A percentile compares a stretch with the other conserved stretches of the same genome.
Conservation (phyloP, 345 rosid species). For the Euphorbia peplus region DNA sequence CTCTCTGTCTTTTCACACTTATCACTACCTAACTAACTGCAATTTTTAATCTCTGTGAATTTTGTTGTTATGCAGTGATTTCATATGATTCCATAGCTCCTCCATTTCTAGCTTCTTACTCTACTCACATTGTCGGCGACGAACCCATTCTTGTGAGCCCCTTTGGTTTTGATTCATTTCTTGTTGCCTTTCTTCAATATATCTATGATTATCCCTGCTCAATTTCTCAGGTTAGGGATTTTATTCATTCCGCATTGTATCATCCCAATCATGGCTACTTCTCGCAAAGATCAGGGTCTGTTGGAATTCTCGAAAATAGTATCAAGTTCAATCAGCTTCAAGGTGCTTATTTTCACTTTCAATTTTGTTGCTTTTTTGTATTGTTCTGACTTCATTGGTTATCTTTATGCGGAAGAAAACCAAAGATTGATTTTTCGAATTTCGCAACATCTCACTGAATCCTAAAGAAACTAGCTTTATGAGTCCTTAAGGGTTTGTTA, state of each 20-base stretch:
- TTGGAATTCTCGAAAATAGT: conserved; percentile 79
- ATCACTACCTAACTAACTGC: neutral
- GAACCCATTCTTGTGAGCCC: conserved; percentile 67
- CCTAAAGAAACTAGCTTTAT: neutral
- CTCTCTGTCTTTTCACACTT: neutral
- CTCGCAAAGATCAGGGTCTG: conserved; percentile 69
- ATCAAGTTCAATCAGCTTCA: conserved; percentile 77
- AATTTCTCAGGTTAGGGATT: conserved; percentile 70
- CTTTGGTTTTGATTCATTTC: conserved; percentile 3
- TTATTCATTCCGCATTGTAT: conserved; percentile 68
- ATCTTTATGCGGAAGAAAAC: neutral
- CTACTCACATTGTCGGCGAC: conserved; percentile 58
- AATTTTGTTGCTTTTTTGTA: neutral
- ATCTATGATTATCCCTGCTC: neutral
- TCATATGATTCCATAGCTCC: conserved; percentile 27
- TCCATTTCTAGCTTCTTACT: conserved; percentile 46
- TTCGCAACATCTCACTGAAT: neutral
- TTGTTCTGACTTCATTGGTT: neutral
- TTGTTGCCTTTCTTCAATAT: neutral
- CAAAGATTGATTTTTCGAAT: neutral
- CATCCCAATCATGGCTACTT: conserved; percentile 84
- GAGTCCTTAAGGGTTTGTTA: neutral
- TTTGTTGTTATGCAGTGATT: conserved; percentile 28
- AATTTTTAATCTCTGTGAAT: neutral
- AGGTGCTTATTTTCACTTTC: conserved; percentile 38